Conservation (phyloP, 352 stramenopile species). For the Globisporangium heterothallicum region DNA sequence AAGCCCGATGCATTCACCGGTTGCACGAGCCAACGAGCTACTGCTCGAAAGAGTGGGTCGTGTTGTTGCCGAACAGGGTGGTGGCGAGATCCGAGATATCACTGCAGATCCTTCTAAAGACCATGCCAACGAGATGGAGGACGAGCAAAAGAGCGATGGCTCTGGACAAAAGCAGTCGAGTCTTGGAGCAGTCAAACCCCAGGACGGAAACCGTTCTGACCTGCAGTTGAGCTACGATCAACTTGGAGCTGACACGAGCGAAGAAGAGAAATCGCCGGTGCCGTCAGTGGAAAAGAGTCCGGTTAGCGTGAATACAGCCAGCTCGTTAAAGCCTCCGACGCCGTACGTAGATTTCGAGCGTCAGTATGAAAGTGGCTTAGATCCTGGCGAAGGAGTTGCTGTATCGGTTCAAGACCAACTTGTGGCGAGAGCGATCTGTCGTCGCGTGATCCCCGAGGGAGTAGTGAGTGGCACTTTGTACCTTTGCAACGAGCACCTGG, state of each 20-base stretch:
- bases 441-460: conserved; percentile 71
- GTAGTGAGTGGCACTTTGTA: conserved; percentile 62
- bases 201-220: conserved; percentile 14
- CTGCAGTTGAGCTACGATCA: conserved; percentile 10
- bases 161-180: conserved; percentile 10
- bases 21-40: conserved; percentile 24
- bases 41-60: conserved; percentile 66
- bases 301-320: neutral
- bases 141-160: conserved; percentile 5
- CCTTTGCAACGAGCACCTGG: conserved; percentile 53
- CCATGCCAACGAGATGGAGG: conserved; percentile 10
- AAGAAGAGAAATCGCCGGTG: conserved; percentile 6
- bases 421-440: conserved; percentile 50
- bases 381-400: conserved; percentile 61
- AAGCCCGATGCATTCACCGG: conserved; percentile 15
- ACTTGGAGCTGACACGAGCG: conserved; percentile 4
- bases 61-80: conserved; percentile 63
- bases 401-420: conserved; percentile 57
- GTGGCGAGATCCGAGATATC: conserved; percentile 77
- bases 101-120: conserved; percentile 37
- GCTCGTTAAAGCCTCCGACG: conserved; percentile 9
- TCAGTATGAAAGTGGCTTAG: conserved; percentile 48
- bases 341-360: conserved; percentile 24
- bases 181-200: conserved; percentile 14
- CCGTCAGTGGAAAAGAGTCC: conserved; percentile 6